Base-by-base conservation (phyloP, 176 grass and related monocot species). In the Alloteropsis semialata region DNA sequence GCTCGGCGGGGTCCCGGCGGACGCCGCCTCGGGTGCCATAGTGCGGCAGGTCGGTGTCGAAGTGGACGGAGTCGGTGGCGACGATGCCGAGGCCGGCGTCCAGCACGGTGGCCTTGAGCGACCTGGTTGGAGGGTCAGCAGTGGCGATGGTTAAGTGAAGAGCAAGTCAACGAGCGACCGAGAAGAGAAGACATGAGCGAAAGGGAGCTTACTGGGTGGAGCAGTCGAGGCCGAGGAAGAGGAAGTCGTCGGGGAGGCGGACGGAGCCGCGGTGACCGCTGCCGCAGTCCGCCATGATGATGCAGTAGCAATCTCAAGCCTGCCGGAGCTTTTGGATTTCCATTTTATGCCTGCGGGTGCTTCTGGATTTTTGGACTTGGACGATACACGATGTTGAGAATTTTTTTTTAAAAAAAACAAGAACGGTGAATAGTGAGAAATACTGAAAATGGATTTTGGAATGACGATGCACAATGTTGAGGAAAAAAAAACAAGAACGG, bases 191-290 rank as follows among this genome's bases (percentile, higher is more conserved):
- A 2, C 34, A 37, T 33, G 63, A 68, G 34, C 34, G 25, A 54
- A 34, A 21, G 18, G 1, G 29, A 41, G n/a, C 80, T 86, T 85
- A 92, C 95, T 94, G 92, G 42, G 92, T 97, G 50, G 95, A 94
- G 78, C 95, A 92, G 62, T 97, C 95, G 41, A 92, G 87, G 48
- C 95, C 95, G 37, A 97, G 95, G 85, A 97, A 94, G 4, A 94
- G 86, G 30, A 88, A 83, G 65, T 87, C 70, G 27, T 59, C 41
- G 18, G 95, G 92, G 42, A 88, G 80, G 27, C 58, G n/a, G 41
- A 43, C 39, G 38, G 71, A 76, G 57, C 37, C 12, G 6, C 22
- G 49, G 32, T 13, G 22, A 19, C 37, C 28, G 30, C 18, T 42
- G 76, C 18, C 59, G 11, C n/a, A n/a, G n/a, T 22, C 30, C 5